Evolutionary conservation across 768 basidiomycete species (phyloP).

Genomic region (Porphyrellus cyaneotinctus): DNA sequence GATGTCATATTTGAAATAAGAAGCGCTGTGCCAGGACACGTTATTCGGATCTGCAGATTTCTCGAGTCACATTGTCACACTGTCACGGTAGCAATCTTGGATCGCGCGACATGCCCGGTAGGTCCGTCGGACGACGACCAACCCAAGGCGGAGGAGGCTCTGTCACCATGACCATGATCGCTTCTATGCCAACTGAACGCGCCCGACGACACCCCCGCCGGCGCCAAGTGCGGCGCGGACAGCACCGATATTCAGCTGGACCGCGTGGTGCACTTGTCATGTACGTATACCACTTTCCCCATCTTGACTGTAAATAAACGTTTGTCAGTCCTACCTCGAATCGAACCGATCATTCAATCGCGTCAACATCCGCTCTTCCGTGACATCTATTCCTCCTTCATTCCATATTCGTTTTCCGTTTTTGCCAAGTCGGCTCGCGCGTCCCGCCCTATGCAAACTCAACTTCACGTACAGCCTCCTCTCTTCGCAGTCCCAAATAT

Average conservation of each 20-base stretch:
- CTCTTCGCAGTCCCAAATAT: constrained; percentile 10
- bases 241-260: constrained; percentile 5
- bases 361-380: constrained; percentile 19
- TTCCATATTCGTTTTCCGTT: constrained; percentile 15
- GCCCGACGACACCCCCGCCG: background rate
- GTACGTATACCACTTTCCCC: constrained; percentile 23
- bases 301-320: constrained; percentile 27
- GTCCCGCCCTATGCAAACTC: constrained; percentile 24
- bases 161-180: background rate
- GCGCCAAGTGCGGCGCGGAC: background rate
- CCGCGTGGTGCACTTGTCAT: constrained; percentile 17
- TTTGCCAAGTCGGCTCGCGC: constrained; percentile 17
- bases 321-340: constrained; percentile 21
- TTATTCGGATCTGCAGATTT: constrained; percentile 34
- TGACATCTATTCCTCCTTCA: constrained; percentile 13
- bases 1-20: constrained; percentile 29
- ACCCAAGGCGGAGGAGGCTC: background rate
- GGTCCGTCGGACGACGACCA: background rate
- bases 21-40: constrained; percentile 24
- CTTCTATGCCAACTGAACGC: constrained; percentile 9
- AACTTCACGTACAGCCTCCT: constrained; percentile 26
- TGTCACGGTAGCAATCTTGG: constrained; percentile 12
- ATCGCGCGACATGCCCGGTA: background rate
- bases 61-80: constrained; percentile 11
- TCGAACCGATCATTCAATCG: constrained; percentile 26